Evolutionary conservation across 768 basidiomycete species (phyloP).

Genomic region (Tephrocybe rancida): DNA sequence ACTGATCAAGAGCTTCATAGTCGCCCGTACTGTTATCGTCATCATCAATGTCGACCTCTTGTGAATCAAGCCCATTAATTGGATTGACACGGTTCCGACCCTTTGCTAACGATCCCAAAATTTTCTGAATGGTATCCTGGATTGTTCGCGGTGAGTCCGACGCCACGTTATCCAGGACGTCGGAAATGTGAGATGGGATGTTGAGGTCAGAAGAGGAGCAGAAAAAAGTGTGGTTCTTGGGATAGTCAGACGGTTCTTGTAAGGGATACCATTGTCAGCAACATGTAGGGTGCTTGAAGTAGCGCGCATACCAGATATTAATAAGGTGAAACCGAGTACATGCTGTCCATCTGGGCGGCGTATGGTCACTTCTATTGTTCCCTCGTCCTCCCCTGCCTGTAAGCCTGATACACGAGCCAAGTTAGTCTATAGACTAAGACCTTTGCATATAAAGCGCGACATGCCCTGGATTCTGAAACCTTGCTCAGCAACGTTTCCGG

Average conservation of each 20-base stretch:
- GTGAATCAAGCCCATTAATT: neutral
- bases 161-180: conserved; percentile 47
- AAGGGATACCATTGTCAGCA: conserved; percentile 3
- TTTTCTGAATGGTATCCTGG: conserved; percentile 42
- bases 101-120: conserved; percentile 37
- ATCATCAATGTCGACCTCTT: conserved; percentile 33
- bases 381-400: conserved; percentile 63
- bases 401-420: conserved; percentile 37
- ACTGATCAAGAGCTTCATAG: conserved; percentile 39
- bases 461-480: conserved; percentile 45
- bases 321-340: conserved; percentile 40
- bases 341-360: conserved; percentile 33
- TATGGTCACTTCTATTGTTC: conserved; percentile 56
- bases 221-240: conserved; percentile 56
- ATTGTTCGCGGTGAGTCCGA: conserved; percentile 43
- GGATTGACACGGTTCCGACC: neutral
- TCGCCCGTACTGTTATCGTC: conserved; percentile 39
- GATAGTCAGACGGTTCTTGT: conserved; percentile 70
- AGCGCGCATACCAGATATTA: conserved; percentile 48
- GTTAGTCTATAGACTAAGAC: neutral
- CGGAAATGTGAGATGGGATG: conserved; percentile 39
- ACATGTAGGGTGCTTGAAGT: neutral
- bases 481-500: conserved; percentile 34
- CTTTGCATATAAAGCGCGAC: conserved; percentile 13
- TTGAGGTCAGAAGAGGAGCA: conserved; percentile 53